A percentile compares a stretch with the other conserved stretches of the same genome.
phyloP scores from a whole-genome alignment of 1,139 yeast genomes.

The Hansenula anomala region DNA sequence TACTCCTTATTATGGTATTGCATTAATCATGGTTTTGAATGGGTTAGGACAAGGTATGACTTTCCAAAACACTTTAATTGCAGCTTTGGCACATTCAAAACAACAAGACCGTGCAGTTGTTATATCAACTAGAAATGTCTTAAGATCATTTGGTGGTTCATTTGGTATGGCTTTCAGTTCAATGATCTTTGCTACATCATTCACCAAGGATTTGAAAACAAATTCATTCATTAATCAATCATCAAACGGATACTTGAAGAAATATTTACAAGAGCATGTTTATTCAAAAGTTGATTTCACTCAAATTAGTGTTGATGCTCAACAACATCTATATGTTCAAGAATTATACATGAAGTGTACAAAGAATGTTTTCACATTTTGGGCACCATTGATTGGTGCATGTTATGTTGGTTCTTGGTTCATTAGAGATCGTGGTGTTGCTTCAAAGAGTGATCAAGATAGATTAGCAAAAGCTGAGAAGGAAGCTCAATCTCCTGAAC shows the following conservation, averaged over 20 bases:
- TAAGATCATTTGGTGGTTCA: conserved; percentile 51
- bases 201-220: conserved; percentile 20
- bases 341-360: conserved; percentile 1
- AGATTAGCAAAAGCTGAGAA: background rate
- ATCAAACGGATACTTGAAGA: background rate
- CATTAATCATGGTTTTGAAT: conserved; percentile 33
- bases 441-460: background rate
- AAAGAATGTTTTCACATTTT: conserved; percentile 3
- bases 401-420: conserved; percentile 2
- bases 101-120: conserved; percentile 50
- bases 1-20: conserved; percentile 29
- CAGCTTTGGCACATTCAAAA: conserved; percentile 46
- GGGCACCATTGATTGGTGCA: conserved; percentile 6
- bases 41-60: conserved; percentile 49
- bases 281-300: background rate
- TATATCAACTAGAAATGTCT: conserved; percentile 45
- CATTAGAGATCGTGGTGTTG: conserved; percentile 2
- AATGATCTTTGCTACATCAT: conserved; percentile 33
- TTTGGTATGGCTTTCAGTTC: conserved; percentile 43
- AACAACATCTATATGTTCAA: conserved; percentile 1
- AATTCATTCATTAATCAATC: conserved; percentile 1
- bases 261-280: conserved; percentile 2
- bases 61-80: conserved; percentile 51
- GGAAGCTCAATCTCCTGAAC: background rate
- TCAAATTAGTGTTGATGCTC: background rate